Percentiles rank a stretch among this genome's conserved stretches.
Evolutionary conservation across 257 asterid species (phyloP).

Genomic region (Catharanthus roseus): DNA sequence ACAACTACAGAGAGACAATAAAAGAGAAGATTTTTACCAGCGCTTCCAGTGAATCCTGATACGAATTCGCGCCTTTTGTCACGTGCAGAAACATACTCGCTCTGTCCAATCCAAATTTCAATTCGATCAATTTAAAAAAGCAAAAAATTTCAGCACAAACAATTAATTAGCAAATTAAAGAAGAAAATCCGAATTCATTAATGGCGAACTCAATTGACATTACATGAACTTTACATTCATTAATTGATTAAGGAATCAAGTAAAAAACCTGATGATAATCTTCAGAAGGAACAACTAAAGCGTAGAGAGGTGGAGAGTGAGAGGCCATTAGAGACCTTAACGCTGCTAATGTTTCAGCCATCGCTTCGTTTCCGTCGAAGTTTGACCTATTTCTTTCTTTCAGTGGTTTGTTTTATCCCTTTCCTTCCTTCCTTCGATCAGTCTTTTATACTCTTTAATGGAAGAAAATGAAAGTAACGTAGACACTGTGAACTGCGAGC

Average conservation of each 20-base stretch:
- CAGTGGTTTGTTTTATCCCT: too few relatives aligned
- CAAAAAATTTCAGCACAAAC: background rate
- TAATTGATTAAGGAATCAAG: background rate
- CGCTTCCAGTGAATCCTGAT: conserved; percentile 90
- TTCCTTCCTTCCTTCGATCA: too few relatives aligned
- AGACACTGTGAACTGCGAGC: background rate
- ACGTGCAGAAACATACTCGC: conserved; percentile 87
- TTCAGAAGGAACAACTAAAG: conserved; percentile 85
- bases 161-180: background rate
- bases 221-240: background rate
- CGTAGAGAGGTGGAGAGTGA: conserved; percentile 80
- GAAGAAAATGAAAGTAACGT: background rate
- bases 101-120: conserved; percentile 41
- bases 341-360: conserved; percentile 59
- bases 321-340: conserved; percentile 72
- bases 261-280: conserved; percentile 85
- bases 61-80: conserved; percentile 85
- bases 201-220: background rate
- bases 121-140: background rate
- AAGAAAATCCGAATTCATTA: background rate
- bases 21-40: conserved; percentile 51
- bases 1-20: background rate
- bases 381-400: background rate
- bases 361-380: background rate
- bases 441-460: too few relatives aligned